Evolutionary conservation across 257 asterid species (phyloP), one percentile per base, ranked within the genome.

Genomic region (Solanum rostratum): DNA sequence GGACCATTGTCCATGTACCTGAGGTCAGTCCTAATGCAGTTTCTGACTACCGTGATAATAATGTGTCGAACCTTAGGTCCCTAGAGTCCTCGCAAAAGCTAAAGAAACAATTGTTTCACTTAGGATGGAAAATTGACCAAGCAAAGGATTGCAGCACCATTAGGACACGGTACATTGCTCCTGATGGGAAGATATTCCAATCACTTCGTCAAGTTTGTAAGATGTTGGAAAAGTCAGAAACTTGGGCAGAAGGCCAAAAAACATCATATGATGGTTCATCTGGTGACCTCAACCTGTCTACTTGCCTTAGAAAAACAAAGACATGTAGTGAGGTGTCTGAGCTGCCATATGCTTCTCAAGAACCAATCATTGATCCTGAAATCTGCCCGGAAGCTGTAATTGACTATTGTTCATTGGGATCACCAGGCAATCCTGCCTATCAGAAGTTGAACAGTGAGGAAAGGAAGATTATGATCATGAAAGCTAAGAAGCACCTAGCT

Each of bases 401-500:
- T 68, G 88, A 92, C 6, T 90, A 89, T 84, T 84, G 45, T 78
- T 69, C 52, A 69, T 50, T 10, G 27, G 14, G 39, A 22, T 74
- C 15, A 46, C 59, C n/a, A 14, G 60, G 9, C 18, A 27, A 60
- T 59, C 53, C 62, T n/a, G 14, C 66, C 24, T 43, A 68, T 43
- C 29, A 73, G 43, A 68, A 52, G 18, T 27, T 80, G 27, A 83
- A 65, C 85, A 27, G 29, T 81, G 74, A 7, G 27, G 16, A 16
- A 78, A 78, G 50, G 82, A 50, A 29, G 16, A 2, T 50, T 78
- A 16, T 50, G 45, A 50, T 13, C 45, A 30, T 50, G n/a, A 87
- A 88, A 88, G 95, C 91, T 62, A 93, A 85, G 87, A 86, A 87
- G 85, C 97, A 93, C 87, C 88, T 93, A 84, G 60, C 87, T 85